Evolutionary conservation across 805 yeast genomes (phyloP), one percentile per base, ranked within the genome.

Genomic region (Tetrapisispora fleetii): DNA sequence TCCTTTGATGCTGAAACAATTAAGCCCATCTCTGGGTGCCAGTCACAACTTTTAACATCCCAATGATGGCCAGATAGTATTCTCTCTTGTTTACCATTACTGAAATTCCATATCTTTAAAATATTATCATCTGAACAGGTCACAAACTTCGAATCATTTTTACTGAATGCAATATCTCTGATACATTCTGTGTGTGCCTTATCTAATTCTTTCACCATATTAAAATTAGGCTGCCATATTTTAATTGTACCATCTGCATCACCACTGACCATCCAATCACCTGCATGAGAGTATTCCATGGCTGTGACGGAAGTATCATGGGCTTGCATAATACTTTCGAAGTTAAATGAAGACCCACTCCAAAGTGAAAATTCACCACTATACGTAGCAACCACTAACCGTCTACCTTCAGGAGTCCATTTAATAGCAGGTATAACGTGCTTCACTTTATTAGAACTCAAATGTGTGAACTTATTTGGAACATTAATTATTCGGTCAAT

Each of bases 311-410:
- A 89, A 51, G 84, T 75, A 64, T 93, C 99, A 67, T 93, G 99
- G 1, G 98, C 98, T 71, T 93, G 99, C 95, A 90, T 93, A 54
- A 93, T 89, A 48, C 96, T 87, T 64, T 93, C 99, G 63, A 93
- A 89, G 62, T 87, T 88, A 68, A 91, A 93, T 10, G 95, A 83
- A 74, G 85, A 78, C 11, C 98, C 97, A 64, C 90, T 89, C 98
- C 98, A 93, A 42, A 93, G 71, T 13, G 98, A 90, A 67, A 93
- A 90, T 64, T 93, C 99, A 39, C 99, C 99, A 49, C 87, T 79
- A 68, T 85, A 88, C 28, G 91, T 80, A 0, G 95, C 95, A 6
- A 95, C 95, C 27, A 93, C 73, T 45, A 93, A 71, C 56, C 99
- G 72, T 56, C 97, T 74, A 0, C 96, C 98, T 57, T 89, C 97